A percentile compares a stretch with the other conserved stretches of the same genome.
These are phyloP conservation scores for Volvariella surrecta DNA, from an alignment of 1,284 basidiomycete species.

Conservation along the genomic window DNA sequence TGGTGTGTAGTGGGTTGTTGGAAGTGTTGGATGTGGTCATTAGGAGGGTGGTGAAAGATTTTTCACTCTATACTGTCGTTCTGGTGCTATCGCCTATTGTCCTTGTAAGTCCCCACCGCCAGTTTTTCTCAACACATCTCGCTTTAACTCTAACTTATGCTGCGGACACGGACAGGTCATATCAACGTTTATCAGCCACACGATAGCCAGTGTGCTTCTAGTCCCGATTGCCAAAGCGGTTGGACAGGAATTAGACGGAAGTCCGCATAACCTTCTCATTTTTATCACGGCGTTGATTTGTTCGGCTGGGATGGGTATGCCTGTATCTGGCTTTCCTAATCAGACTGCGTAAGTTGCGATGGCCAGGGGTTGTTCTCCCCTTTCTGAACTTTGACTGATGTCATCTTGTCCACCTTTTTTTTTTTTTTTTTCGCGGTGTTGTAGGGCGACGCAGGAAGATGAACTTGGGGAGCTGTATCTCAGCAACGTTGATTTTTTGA, in stretches of 20 bases:
- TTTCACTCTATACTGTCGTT: constrained; percentile 77
- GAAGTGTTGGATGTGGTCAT: constrained; percentile 70
- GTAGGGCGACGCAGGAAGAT: constrained; percentile 88
- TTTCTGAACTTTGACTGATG: background rate
- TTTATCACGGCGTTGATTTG: constrained; percentile 92
- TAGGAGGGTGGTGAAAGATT: constrained; percentile 60
- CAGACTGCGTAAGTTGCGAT: constrained; percentile 79
- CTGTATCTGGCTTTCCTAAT: constrained; percentile 96
- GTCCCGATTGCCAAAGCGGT: constrained; percentile 95
- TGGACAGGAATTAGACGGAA: constrained; percentile 63
- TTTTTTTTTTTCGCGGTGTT: constrained; percentile 6
- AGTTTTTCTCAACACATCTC: background rate
- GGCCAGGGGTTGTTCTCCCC: too few species aligned
- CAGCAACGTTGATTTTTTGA: constrained; percentile 83
- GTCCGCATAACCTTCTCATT: constrained; percentile 75
- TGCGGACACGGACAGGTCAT: constrained; percentile 41
- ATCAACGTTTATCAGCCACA: constrained; percentile 92
- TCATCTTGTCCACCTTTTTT: background rate
- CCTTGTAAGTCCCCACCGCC: constrained; percentile 51
- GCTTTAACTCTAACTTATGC: constrained; percentile 20
- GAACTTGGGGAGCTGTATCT: constrained; percentile 88
- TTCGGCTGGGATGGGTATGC: constrained; percentile 96
- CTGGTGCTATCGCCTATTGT: constrained; percentile 78
- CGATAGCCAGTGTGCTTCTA: constrained; percentile 92
- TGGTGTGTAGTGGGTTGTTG: constrained; percentile 84